These are phyloP conservation scores for Dysphania ambrosioides DNA, from an alignment of 148 eudicot species.

Conservation along the genomic window DNA sequence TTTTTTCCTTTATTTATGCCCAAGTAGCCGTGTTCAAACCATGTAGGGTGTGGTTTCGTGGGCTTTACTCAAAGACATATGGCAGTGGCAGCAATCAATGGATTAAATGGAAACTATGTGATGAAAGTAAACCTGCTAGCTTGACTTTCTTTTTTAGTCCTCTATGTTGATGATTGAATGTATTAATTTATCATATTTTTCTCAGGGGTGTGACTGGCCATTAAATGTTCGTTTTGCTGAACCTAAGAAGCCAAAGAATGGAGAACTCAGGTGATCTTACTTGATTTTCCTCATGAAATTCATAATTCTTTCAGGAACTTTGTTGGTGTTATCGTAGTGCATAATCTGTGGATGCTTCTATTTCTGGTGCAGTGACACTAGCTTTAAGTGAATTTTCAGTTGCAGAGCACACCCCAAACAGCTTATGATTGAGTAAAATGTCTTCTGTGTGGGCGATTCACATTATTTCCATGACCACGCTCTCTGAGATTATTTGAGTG, in stretches of 20 bases:
- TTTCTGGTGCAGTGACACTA: neutral
- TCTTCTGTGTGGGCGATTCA: neutral
- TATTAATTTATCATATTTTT: too few species aligned
- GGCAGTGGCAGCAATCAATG: conserved; percentile 93
- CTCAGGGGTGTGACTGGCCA: conserved; percentile 85
- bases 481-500: neutral
- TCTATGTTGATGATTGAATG: conserved; percentile 10
- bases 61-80: conserved; percentile 68
- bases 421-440: neutral
- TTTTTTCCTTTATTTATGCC: neutral
- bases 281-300: neutral
- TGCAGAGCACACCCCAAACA: neutral
- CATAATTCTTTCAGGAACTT: neutral
- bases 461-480: neutral
- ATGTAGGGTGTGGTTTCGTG: conserved; percentile 72
- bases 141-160: conserved; percentile 15
- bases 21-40: too few species aligned
- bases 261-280: conserved; percentile 55
- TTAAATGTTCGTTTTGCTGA: conserved; percentile 91
- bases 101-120: conserved; percentile 62
- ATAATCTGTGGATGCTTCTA: neutral
- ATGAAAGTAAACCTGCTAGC: conserved; percentile 68
- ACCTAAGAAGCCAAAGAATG: conserved; percentile 80
- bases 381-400: neutral
- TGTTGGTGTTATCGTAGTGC: neutral